Percentiles rank a stretch among this genome's conserved stretches.
These are phyloP conservation scores for Lentinula guzmanii DNA, from an alignment of 768 basidiomycete species.

Conservation along the genomic window DNA sequence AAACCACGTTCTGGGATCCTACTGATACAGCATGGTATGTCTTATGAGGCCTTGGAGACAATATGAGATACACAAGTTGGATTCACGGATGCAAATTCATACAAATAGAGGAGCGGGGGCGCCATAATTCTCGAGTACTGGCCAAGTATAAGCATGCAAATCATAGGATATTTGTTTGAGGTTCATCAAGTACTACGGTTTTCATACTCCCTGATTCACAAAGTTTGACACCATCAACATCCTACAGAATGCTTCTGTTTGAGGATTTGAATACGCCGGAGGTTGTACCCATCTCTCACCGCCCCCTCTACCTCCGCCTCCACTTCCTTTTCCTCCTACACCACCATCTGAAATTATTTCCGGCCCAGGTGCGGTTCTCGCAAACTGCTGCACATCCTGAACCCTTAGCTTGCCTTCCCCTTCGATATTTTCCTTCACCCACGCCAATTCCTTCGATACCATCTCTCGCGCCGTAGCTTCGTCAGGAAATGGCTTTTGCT, in stretches of 20 bases:
- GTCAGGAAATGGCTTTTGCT: constrained; percentile 56
- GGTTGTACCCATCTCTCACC: constrained; percentile 32
- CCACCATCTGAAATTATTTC: not conserved
- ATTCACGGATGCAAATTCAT: no score
- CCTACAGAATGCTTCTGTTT: constrained; percentile 79
- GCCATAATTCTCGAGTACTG: no score
- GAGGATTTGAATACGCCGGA: constrained; percentile 78
- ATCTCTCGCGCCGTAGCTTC: constrained; percentile 43
- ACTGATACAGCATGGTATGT: no score
- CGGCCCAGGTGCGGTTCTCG: constrained; percentile 8
- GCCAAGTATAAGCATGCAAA: no score
- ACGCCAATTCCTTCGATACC: constrained; percentile 54
- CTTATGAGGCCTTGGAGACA: no score
- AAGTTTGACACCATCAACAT: constrained; percentile 73
- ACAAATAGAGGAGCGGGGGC: no score
- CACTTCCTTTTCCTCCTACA: not conserved
- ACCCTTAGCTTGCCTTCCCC: constrained; percentile 12
- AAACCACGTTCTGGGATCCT: no score
- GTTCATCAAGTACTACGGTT: constrained; percentile 20
- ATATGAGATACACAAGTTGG: no score
- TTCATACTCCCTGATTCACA: not conserved
- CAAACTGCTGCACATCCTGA: constrained; percentile 12
- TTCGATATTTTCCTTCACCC: constrained; percentile 58
- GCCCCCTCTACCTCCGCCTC: not conserved
- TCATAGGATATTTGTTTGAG: no score